Evolutionary conservation across 225 moss, liverwort and hornwort genomes (phyloP), one percentile per base, ranked within the genome.

Genomic region (Marchantia polymorpha): DNA sequence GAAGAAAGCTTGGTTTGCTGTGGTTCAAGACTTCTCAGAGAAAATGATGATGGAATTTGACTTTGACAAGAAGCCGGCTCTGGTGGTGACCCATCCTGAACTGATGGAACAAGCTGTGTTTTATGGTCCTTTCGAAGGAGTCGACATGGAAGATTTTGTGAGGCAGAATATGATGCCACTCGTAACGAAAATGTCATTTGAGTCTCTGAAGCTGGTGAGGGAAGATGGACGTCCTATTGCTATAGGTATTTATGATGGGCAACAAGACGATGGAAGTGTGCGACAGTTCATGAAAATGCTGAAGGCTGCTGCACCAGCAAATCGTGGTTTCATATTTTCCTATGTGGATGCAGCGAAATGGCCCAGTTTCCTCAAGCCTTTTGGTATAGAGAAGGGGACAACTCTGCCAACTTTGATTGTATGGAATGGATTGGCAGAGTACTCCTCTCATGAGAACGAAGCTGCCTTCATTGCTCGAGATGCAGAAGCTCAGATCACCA

Each of bases 1-100:
- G 64, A 89, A 82, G 67, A 96, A 89, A 77, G 94, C 96, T 70
- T 90, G 91, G 90, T 96, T 96, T 83, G 92, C 88, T 60, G 87
- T 88, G 61, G 83, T 96, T 69, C 85, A 88, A 61, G 88, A 83
- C 76, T 83, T 92, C 65, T 80, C 96, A 12, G 94, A 92, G 22
- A 83, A 81, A 49, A 79, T 88, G 61, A 92, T 91, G 92, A 74
- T 78, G 46, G 89, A 83, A 52, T 94, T 89, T 66, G 89, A 96
- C 84, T 96, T 96, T 48, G 94, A 94, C 83, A 92, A 90, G 64
- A 82, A 77, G 20, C 96, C 91, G 31, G 96, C 94, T 3, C 78
- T 96, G 81, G 90, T 92, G 23, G 89, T 88, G 49, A 76, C 88
- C 81, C 92, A 90, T 71, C 91, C 90, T 15, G 84, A 92, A 58